Evolutionary conservation across 176 grass and related monocot species (phyloP).

Genomic region (Puccinellia tenuiflora): DNA sequence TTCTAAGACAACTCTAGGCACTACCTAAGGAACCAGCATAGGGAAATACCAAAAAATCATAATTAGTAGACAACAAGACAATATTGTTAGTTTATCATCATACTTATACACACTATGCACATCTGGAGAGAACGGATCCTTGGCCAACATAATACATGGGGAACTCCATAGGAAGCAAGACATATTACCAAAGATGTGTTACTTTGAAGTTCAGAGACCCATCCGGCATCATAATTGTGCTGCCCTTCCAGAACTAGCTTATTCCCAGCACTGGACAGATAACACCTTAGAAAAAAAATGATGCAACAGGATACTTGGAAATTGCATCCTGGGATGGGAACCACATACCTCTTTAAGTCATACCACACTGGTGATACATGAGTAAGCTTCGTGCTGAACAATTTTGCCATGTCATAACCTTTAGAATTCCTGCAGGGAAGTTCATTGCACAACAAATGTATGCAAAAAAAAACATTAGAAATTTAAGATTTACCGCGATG

Average conservation of each 20-base stretch:
- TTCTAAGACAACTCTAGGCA: slow-evolving; percentile 90
- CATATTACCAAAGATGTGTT: slow-evolving; percentile 55
- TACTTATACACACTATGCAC: neutral
- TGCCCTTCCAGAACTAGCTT: slow-evolving; percentile 67
- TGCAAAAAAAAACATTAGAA: neutral
- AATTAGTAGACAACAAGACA: neutral
- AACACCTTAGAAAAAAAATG: slow-evolving; percentile 18
- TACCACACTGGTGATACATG: slow-evolving; percentile 97
- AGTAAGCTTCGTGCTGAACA: slow-evolving; percentile 69
- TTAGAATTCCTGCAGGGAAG: slow-evolving; percentile 73
- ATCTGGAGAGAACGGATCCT: neutral
- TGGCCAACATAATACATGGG: neutral
- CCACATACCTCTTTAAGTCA: slow-evolving; percentile 77
- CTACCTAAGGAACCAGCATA: slow-evolving; percentile 52
- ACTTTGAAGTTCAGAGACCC: slow-evolving; percentile 78
- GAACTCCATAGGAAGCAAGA: slow-evolving; percentile 16
- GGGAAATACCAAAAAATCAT: neutral
- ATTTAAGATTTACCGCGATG: neutral
- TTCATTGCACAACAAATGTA: slow-evolving; percentile 9
- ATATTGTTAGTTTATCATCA: neutral
- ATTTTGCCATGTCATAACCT: slow-evolving; percentile 95
- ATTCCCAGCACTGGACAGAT: slow-evolving; percentile 63
- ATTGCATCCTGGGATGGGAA: slow-evolving; percentile 13
- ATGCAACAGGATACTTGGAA: slow-evolving; percentile 19
- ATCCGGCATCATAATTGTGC: slow-evolving; percentile 73